Conservation (phyloP, 129 eudicot species). For the Flaveria ramosissima region DNA sequence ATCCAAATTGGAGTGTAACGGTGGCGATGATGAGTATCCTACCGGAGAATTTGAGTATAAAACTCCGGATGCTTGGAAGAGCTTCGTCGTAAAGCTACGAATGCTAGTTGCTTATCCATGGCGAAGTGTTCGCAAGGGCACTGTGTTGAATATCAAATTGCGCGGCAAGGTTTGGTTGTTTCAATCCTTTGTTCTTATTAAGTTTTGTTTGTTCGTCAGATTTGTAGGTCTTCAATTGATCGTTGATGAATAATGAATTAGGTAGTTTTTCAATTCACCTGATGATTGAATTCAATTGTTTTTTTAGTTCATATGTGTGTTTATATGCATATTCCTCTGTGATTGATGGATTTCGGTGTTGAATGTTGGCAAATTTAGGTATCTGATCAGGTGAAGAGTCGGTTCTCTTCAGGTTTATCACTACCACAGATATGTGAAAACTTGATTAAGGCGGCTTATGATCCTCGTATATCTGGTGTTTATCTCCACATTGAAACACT, state of each 20-base stretch:
- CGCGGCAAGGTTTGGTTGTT: constrained; percentile 74
- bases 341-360: constrained; percentile 15
- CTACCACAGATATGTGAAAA: constrained; percentile 91
- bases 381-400: constrained; percentile 88
- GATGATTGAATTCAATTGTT: background rate
- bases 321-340: background rate
- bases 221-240: background rate
- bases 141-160: constrained; percentile 68
- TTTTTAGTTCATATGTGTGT: background rate
- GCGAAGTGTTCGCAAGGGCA: constrained; percentile 74
- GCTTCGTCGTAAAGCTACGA: constrained; percentile 59
- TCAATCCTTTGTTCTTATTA: background rate
- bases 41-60: constrained; percentile 69
- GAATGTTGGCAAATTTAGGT: constrained; percentile 48
- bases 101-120: constrained; percentile 73
- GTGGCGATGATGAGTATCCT: constrained; percentile 49
- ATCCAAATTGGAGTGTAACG: constrained; percentile 26
- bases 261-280: background rate
- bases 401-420: constrained; percentile 75
- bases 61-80: constrained; percentile 52
- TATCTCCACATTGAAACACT: constrained; percentile 87
- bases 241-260: background rate
- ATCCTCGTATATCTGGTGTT: constrained; percentile 89
- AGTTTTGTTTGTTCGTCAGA: background rate
- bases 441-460: constrained; percentile 87